Evolutionary conservation across 495 filamentous ascomycete species (phyloP).

Genomic region (Neurospora sp.): DNA sequence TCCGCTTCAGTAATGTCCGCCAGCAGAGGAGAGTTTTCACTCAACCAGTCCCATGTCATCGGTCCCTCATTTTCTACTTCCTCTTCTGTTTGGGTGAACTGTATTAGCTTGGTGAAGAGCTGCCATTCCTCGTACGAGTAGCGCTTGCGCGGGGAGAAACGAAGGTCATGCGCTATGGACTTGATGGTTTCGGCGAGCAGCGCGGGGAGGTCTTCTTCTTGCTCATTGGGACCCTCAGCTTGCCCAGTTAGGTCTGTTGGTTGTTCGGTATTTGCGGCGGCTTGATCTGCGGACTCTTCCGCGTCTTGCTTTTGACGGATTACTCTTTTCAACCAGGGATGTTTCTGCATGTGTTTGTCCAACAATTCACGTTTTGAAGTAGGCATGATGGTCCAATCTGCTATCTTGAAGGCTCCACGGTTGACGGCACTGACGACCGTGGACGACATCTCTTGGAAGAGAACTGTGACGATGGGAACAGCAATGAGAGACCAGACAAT

Average conservation of each 20-base stretch:
- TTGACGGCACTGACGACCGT: constrained; percentile 55
- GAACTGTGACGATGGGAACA: constrained; percentile 63
- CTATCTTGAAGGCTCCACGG: constrained; percentile 53
- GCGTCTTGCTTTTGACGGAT: background rate
- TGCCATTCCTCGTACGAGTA: constrained; percentile 69
- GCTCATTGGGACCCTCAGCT: background rate
- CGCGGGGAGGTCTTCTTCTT: constrained; percentile 40
- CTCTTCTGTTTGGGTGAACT: constrained; percentile 18
- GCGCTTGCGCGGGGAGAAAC: constrained; percentile 37
- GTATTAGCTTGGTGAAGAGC: constrained; percentile 44
- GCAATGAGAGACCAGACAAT: constrained; percentile 72
- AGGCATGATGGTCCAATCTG: constrained; percentile 59
- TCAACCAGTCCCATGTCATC: constrained; percentile 61
- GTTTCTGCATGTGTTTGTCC: background rate
- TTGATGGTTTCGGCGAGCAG: constrained; percentile 49
- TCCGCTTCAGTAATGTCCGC: constrained; percentile 40
- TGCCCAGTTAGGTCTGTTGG: background rate
- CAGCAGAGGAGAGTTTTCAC: constrained; percentile 54
- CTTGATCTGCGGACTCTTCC: background rate
- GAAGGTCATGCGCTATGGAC: constrained; percentile 49
- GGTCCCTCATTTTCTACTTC: constrained; percentile 26
- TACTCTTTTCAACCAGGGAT: background rate
- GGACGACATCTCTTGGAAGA: constrained; percentile 61
- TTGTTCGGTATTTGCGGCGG: background rate
- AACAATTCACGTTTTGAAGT: background rate